These are phyloP conservation scores for Claviceps africana DNA, from an alignment of 2,329 filamentous ascomycete genomes.

Conservation along the genomic window DNA sequence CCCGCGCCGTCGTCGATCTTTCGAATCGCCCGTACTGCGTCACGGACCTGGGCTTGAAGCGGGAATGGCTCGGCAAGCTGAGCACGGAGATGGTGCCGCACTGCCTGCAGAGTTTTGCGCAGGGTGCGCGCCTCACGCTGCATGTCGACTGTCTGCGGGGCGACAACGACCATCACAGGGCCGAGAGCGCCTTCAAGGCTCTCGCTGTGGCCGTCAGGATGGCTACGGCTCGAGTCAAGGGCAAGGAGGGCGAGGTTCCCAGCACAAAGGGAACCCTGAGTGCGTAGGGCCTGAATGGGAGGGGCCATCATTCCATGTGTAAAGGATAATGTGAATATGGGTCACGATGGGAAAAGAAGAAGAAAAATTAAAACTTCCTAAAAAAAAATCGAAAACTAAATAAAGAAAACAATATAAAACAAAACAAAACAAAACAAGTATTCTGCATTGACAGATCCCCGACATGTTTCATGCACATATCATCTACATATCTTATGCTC, in stretches of 20 bases:
- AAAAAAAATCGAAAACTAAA: too few relatives aligned
- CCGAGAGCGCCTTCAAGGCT: constrained; percentile 95
- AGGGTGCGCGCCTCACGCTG: constrained; percentile 78
- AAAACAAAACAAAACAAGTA: too few relatives aligned
- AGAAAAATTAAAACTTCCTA: too few relatives aligned
- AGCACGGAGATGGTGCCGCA: constrained; percentile 96
- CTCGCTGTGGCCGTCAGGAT: constrained; percentile 71
- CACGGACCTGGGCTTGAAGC: constrained; percentile 67
- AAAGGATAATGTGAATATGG: background rate
- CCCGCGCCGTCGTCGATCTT: constrained; percentile 84
- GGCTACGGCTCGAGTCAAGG: constrained; percentile 61
- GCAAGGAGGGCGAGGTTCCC: constrained; percentile 80
- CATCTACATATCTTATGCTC: background rate
- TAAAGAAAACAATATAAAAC: too few relatives aligned
- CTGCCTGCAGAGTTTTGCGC: constrained; percentile 86
- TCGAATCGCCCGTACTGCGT: constrained; percentile 83
- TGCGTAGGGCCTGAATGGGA: constrained; percentile 24
- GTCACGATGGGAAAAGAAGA: background rate
- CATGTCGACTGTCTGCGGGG: constrained; percentile 89
- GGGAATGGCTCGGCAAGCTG: constrained; percentile 88
- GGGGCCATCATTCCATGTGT: background rate
- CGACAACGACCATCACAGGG: constrained; percentile 88
- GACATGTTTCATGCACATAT: too few relatives aligned
- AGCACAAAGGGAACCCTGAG: constrained; percentile 90
- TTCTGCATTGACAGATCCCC: too few relatives aligned